phyloP scores from a whole-genome alignment of 1,284 basidiomycete genomes.

The Ganoderma sinense region DNA sequence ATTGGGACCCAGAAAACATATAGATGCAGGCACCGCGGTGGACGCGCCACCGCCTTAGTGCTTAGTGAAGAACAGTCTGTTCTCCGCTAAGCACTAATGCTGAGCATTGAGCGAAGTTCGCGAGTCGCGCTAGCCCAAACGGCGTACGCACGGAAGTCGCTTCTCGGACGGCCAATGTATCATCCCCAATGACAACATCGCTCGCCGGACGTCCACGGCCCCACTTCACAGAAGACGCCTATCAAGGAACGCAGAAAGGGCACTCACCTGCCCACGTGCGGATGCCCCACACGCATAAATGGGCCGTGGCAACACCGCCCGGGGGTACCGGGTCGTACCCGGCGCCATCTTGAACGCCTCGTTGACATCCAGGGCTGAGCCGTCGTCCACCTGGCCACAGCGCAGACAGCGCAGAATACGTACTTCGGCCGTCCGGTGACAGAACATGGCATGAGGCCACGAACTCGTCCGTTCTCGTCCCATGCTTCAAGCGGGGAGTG shows the following conservation, averaged over 20 bases:
- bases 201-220: conserved; percentile 4
- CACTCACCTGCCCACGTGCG: conserved; percentile 16
- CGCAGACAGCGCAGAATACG: background rate
- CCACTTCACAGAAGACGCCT: conserved; percentile 7
- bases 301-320: background rate
- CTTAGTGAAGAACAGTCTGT: no score
- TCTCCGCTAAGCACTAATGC: no score
- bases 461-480: conserved; percentile 6
- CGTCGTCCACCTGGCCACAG: background rate
- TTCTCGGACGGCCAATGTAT: conserved; percentile 10
- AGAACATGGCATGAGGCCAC: conserved; percentile 7
- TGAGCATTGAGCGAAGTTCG: no score
- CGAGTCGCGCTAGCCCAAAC: conserved; percentile 4
- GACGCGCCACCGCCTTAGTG: conserved; percentile 2
- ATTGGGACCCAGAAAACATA: background rate
- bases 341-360: conserved; percentile 13
- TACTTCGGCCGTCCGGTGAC: conserved; percentile 19
- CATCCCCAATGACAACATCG: conserved; percentile 10
- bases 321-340: conserved; percentile 2
- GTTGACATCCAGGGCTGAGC: background rate
- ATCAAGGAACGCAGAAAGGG: conserved; percentile 8
- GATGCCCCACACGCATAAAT: background rate
- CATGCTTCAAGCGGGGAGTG: conserved; percentile 4
- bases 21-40: background rate
- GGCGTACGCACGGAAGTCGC: background rate